Evolutionary conservation across 2,329 filamentous ascomycete genomes (phyloP).

Genomic region (Tolypocladium nubicola): DNA sequence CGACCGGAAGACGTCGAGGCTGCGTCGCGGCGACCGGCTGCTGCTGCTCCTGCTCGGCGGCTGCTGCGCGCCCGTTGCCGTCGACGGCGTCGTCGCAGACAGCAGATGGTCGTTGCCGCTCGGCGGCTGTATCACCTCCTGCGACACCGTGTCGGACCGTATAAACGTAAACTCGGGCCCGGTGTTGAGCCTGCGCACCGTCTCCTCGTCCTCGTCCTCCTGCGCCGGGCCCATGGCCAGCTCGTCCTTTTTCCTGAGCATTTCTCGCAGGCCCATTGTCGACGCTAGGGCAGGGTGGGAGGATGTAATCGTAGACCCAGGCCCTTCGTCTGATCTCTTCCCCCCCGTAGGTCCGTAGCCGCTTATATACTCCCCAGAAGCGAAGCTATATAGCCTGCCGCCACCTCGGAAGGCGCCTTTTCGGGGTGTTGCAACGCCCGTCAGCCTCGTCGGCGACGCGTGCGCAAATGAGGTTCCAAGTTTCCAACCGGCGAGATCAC

Average conservation of each 20-base stretch:
- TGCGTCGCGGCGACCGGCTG: slow-evolving; percentile 24
- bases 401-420: background rate
- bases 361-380: background rate
- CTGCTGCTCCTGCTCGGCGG: background rate
- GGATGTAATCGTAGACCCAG: background rate
- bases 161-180: slow-evolving; percentile 71
- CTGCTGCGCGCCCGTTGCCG: background rate
- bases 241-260: slow-evolving; percentile 43
- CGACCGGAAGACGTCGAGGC: slow-evolving; percentile 34
- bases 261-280: slow-evolving; percentile 40
- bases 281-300: background rate
- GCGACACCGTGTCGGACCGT: slow-evolving; percentile 69
- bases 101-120: slow-evolving; percentile 5
- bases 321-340: too few species aligned
- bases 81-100: background rate
- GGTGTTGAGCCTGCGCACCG: slow-evolving; percentile 20
- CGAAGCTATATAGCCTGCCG: background rate
- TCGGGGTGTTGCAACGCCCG: background rate
- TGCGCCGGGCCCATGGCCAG: slow-evolving; percentile 25
- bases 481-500: background rate
- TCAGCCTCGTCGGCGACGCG: background rate
- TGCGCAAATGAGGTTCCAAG: background rate
- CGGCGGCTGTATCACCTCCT: slow-evolving; percentile 70
- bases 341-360: background rate
- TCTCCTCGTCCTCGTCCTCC: slow-evolving; percentile 13